phyloP scores from a whole-genome alignment of 2,329 filamentous ascomycete species.

The Tolypocladium tropicale region DNA sequence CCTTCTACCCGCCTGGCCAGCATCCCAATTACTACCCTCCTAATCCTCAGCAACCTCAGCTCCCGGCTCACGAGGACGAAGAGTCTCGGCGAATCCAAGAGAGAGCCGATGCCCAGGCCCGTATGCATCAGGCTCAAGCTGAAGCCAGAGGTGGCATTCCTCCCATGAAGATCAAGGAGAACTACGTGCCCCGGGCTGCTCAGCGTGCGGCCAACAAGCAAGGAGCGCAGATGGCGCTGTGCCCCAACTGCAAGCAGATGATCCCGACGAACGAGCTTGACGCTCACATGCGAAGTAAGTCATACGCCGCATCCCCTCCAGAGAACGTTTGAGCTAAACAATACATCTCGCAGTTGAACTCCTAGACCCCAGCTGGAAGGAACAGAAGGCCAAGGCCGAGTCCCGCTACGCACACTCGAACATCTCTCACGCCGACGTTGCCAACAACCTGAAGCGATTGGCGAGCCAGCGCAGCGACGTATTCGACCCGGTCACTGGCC shows the following conservation, averaged over 20 bases:
- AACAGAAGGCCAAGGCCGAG: constrained; percentile 84
- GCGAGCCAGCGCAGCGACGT: constrained; percentile 81
- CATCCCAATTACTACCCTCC: constrained; percentile 20
- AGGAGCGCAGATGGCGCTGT: constrained; percentile 60
- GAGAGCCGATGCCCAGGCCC: constrained; percentile 46
- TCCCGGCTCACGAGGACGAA: constrained; percentile 45
- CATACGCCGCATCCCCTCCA: background rate
- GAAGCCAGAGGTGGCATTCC: constrained; percentile 58
- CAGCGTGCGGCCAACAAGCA: constrained; percentile 58
- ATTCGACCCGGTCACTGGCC: constrained; percentile 65
- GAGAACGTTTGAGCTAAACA: constrained; percentile 20
- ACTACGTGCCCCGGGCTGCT: constrained; percentile 81
- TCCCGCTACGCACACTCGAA: constrained; percentile 79
- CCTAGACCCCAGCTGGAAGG: constrained; percentile 89
- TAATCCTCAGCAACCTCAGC: constrained; percentile 17
- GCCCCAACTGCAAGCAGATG: constrained; percentile 86
- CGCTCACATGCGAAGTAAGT: constrained; percentile 77
- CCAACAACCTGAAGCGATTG: constrained; percentile 90
- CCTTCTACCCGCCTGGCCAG: constrained; percentile 20
- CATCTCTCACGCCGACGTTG: constrained; percentile 74
- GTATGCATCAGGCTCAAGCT: constrained; percentile 68
- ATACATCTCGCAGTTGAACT: constrained; percentile 58
- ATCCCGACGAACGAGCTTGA: constrained; percentile 82
- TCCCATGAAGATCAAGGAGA: constrained; percentile 83
- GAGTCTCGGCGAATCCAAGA: constrained; percentile 55